Evolutionary conservation across 768 basidiomycete species (phyloP), one percentile per base, ranked within the genome.

Genomic region (Termitomyces sp.): DNA sequence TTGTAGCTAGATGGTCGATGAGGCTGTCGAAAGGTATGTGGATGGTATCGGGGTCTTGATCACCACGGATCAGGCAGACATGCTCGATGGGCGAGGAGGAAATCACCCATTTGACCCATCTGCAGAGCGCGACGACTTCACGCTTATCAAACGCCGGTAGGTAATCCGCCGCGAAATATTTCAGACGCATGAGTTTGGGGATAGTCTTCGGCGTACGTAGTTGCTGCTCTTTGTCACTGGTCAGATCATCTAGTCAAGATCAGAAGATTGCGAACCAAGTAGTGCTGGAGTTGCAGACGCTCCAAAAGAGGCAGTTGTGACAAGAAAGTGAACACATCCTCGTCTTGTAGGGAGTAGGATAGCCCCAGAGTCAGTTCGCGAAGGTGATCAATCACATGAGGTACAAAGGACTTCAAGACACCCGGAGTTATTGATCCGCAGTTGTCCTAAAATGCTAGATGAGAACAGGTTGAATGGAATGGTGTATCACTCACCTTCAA

Each of bases 351-450:
- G 2, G 86, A 86, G 65, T 86, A 88, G 0, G 86, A 86, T 1
- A 87, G 64, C 0, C 86, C 85, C 2, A 86, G 64, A 3, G 79
- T 76, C 47, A 86, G 71, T 12, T 76, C 69, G 10, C 66, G 68
- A 25, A 82, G 63, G 17, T 64, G 68, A 51, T 68, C 49, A 46
- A 70, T 61, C 1, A 84, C 56, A 37, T 75, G 72, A 0, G 81
- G 80, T 5, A 77, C 11, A 55, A 85, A 71, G 0, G 77, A 75
- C 20, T 72, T 77, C 3, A 88, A 71, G 2, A 86, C 82, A 0
- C 85, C 85, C 10, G 85, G 86, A 0, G 86, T 87, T 15, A 88
- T 74, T 5, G 86, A 88, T 6, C 86, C 85, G 66, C 86, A 88
- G 57, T 86, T 83, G 37, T 76, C 77, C 85, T 87, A 50, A 53